phyloP scores from a whole-genome alignment of 1,139 yeast genomes.

The Diutina rugosa region DNA sequence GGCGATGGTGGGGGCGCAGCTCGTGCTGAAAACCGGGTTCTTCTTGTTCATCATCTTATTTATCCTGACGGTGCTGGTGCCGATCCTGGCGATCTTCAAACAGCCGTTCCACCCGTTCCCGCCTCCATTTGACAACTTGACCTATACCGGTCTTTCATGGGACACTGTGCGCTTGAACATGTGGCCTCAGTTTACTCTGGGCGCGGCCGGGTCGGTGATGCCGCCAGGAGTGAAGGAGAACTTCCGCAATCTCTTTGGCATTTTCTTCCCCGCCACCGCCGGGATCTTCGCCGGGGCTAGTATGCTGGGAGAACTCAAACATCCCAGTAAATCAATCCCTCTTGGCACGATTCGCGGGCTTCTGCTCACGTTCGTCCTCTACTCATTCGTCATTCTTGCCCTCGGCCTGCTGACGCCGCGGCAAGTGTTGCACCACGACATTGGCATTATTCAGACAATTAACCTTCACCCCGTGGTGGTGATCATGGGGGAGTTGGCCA shows the following conservation, averaged over 20 bases:
- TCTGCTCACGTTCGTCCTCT: slow-evolving; percentile 58
- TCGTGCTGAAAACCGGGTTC: slow-evolving; percentile 78
- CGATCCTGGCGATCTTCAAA: slow-evolving; percentile 58
- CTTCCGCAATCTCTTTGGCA: slow-evolving; percentile 78
- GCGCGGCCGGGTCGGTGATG: slow-evolving; percentile 82
- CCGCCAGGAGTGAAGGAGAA: slow-evolving; percentile 46
- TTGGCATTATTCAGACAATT: slow-evolving; percentile 74
- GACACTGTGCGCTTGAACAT: slow-evolving; percentile 50
- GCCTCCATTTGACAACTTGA: slow-evolving; percentile 31
- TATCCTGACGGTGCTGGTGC: slow-evolving; percentile 69
- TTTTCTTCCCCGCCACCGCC: slow-evolving; percentile 95
- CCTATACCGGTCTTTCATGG: slow-evolving; percentile 68
- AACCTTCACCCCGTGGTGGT: slow-evolving; percentile 59
- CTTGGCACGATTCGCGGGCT: slow-evolving; percentile 81
- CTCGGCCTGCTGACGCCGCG: slow-evolving; percentile 77
- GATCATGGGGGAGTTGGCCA: slow-evolving; percentile 79
- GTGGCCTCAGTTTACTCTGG: slow-evolving; percentile 68
- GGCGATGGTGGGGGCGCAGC: slow-evolving; percentile 70
- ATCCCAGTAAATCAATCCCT: slow-evolving; percentile 83
- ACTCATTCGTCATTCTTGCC: slow-evolving; percentile 62
- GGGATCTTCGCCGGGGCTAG: slow-evolving; percentile 99
- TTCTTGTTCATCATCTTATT: slow-evolving; percentile 58
- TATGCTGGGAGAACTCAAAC: slow-evolving; percentile 89
- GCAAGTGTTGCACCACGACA: slow-evolving; percentile 57
- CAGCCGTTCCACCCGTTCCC: slow-evolving; percentile 37